Conservation (phyloP, 2,329 filamentous ascomycete genomes). For the Aspergillus ustus region DNA sequence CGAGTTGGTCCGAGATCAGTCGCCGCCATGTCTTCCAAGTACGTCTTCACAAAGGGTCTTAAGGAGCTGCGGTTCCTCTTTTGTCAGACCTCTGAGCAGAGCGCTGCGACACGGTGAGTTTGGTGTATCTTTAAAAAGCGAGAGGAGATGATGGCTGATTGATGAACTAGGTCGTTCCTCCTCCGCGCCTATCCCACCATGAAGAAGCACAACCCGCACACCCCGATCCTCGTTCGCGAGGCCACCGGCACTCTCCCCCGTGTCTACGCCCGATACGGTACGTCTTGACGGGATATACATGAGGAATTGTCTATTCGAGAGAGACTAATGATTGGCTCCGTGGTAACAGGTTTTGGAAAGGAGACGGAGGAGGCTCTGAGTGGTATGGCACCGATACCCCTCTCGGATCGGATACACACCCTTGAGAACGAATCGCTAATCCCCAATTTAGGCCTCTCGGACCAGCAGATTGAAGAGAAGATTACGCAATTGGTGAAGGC, state of each 20-base stretch:
- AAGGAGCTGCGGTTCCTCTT: slow-evolving; percentile 98
- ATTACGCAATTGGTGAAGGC: slow-evolving; percentile 67
- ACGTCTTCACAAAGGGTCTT: slow-evolving; percentile 84
- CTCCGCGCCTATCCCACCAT: slow-evolving; percentile 92
- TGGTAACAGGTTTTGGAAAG: slow-evolving; percentile 63
- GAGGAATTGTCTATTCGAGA: neutral
- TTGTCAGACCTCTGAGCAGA: slow-evolving; percentile 91
- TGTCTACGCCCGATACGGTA: slow-evolving; percentile 93
- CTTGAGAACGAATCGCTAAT: neutral
- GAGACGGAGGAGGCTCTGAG: slow-evolving; percentile 68
- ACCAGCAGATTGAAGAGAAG: slow-evolving; percentile 72
- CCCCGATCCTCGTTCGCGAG: slow-evolving; percentile 93
- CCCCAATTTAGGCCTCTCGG: slow-evolving; percentile 62
- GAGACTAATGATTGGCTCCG: slow-evolving; percentile 23
- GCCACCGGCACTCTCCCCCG: slow-evolving; percentile 81
- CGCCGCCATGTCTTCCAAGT: slow-evolving; percentile 81
- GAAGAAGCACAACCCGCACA: slow-evolving; percentile 98
- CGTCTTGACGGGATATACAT: slow-evolving; percentile 30
- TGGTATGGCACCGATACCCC: slow-evolving; percentile 48
- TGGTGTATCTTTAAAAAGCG: too few species aligned
- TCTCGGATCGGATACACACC: neutral
- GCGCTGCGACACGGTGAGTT: slow-evolving; percentile 84
- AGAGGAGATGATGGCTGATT: neutral
- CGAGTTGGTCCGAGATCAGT: slow-evolving; percentile 4
- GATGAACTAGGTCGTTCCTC: slow-evolving; percentile 74